A percentile compares a stretch with the other conserved stretches of the same genome.
phyloP scores from a whole-genome alignment of 1,284 basidiomycete genomes.

The Fistulinella staudtii region DNA sequence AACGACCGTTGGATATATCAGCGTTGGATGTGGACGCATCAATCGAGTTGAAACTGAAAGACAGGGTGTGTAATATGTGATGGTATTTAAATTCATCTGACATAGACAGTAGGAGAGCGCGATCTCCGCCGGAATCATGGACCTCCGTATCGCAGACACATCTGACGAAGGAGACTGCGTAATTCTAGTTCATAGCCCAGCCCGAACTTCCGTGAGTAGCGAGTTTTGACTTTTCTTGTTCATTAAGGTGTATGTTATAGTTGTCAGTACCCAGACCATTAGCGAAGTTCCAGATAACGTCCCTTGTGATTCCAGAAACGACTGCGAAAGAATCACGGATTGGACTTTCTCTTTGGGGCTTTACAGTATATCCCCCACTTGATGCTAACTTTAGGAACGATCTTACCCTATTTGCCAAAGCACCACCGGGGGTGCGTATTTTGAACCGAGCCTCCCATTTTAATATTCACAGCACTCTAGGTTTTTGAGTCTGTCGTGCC shows the following conservation, averaged over 20 bases:
- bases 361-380: slow-evolving; percentile 62
- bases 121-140: slow-evolving; percentile 59
- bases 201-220: slow-evolving; percentile 49
- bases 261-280: slow-evolving; percentile 46
- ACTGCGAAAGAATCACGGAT: slow-evolving; percentile 78
- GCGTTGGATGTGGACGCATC: slow-evolving; percentile 64
- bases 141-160: slow-evolving; percentile 53
- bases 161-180: slow-evolving; percentile 34
- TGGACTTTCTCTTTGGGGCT: slow-evolving; percentile 59
- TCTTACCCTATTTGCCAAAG: slow-evolving; percentile 66
- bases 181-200: slow-evolving; percentile 48
- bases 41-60: slow-evolving; percentile 65
- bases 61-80: slow-evolving; percentile 47
- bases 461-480: slow-evolving; percentile 34
- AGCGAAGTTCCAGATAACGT: slow-evolving; percentile 66
- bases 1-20: slow-evolving; percentile 52
- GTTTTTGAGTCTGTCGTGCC: slow-evolving; percentile 93
- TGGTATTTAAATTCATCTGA: slow-evolving; percentile 9
- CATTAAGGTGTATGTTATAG: slow-evolving; percentile 30
- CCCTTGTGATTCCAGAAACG: slow-evolving; percentile 60
- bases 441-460: neutral
- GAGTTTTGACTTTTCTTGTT: neutral
- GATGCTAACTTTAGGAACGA: slow-evolving; percentile 67
- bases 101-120: slow-evolving; percentile 62
- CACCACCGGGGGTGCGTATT: slow-evolving; percentile 78